Conservation (phyloP, 371 early-diverging fungal species). For the Furculomyces boomerangus region DNA sequence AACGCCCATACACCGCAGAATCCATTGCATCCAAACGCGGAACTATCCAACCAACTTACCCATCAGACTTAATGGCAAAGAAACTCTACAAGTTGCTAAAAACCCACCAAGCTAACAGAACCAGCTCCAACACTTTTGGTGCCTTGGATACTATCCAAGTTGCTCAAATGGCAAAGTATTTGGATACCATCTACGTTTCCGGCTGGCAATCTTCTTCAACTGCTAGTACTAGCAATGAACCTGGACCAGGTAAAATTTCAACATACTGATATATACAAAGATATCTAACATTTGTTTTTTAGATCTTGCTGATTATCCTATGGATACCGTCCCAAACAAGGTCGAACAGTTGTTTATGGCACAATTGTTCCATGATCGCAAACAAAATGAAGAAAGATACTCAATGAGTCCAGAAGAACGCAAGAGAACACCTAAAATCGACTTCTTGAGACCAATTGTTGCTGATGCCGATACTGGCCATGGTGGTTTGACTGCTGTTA, state of each 20-base stretch:
- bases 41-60: constrained; percentile 45
- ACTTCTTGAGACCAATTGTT: constrained; percentile 89
- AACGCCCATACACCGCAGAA: constrained; percentile 84
- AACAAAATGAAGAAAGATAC: constrained; percentile 81
- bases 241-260: constrained; percentile 50
- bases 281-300: not conserved
- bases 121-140: constrained; percentile 87
- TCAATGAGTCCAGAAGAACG: constrained; percentile 47
- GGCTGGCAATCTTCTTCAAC: constrained; percentile 98
- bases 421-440: constrained; percentile 50
- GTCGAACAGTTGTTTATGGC: constrained; percentile 97
- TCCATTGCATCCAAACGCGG: constrained; percentile 84
- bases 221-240: constrained; percentile 92
- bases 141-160: constrained; percentile 85
- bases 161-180: constrained; percentile 91
- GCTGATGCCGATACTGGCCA: constrained; percentile 98
- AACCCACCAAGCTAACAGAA: constrained; percentile 51
- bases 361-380: constrained; percentile 94
- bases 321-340: constrained; percentile 98
- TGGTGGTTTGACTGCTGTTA: constrained; percentile 80
- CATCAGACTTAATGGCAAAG: constrained; percentile 76
- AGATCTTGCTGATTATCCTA: constrained; percentile 96
- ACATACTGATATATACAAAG: not conserved
- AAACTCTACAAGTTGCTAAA: constrained; percentile 80
- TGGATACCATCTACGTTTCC: constrained; percentile 94